A percentile compares a stretch with the other conserved stretches of the same genome.
Evolutionary conservation across 306 rosid genomes (phyloP).

Genomic region (Hylodesmum podocarpum): DNA sequence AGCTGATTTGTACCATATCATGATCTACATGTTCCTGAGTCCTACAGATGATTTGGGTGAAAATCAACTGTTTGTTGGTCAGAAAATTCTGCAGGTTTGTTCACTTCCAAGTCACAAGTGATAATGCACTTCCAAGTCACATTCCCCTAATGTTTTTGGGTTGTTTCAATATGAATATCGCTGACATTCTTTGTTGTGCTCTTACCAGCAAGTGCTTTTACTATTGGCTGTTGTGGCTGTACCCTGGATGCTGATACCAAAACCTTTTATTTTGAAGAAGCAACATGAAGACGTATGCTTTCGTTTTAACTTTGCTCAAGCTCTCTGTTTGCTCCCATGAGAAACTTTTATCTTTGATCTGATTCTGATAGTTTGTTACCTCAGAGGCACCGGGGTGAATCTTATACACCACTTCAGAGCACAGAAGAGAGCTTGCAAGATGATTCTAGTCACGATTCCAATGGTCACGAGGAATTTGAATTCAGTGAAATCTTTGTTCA

Average conservation of each 20-base stretch:
- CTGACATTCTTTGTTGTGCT: conserved; percentile 19
- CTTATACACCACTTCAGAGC: conserved; percentile 62
- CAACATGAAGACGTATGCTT: conserved; percentile 72
- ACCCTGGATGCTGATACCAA: conserved; percentile 98
- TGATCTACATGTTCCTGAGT: conserved; percentile 97
- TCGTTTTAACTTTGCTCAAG: background rate
- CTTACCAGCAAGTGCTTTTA: conserved; percentile 64
- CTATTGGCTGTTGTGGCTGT: conserved; percentile 77
- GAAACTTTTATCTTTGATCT: background rate
- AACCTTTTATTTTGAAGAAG: conserved; percentile 89
- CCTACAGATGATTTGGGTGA: conserved; percentile 89
- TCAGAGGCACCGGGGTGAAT: conserved; percentile 79
- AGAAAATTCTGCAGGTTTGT: conserved; percentile 76
- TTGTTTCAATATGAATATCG: background rate
- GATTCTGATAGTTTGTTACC: conserved; percentile 40
- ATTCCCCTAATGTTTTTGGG: background rate
- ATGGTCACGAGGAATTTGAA: conserved; percentile 85
- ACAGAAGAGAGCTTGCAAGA: conserved; percentile 79
- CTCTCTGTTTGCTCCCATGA: background rate
- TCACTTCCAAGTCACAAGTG: background rate
- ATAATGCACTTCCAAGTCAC: background rate
- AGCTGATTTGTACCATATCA: conserved; percentile 83
- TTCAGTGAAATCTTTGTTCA: conserved; percentile 86
- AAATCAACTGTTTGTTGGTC: conserved; percentile 90
- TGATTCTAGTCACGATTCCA: conserved; percentile 65